Base-by-base conservation (phyloP, 106 monocot species). In the Hemerocallis citrina region DNA sequence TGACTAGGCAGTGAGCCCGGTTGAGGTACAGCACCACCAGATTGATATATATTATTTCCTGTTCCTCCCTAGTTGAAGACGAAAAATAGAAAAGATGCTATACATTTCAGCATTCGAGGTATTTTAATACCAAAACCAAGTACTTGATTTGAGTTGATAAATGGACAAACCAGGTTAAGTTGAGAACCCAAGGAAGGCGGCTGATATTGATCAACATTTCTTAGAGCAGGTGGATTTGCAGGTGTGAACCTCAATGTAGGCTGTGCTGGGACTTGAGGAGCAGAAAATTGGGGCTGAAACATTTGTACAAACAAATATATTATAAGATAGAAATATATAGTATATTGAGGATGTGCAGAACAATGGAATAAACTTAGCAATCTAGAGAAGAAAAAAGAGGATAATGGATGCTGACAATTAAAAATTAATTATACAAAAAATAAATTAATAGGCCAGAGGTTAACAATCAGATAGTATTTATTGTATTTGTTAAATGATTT, bases 191-290 rank as follows among this genome's bases (percentile, higher is more conserved):
- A 69, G 31, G 72, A 81, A 28, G 76, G 74, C 48, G 78, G 84
- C 73, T 91, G 87, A 57, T 87, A 98, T 47, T 82, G 87, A 16
- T 77, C 91, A 5, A 74, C 87, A 74, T 98, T 87, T 77, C 56
- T 76, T 25, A 96, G 51, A 17, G 78, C 52, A n/a, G 79, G 72
- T 41, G 72, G 74, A 31, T 64, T 74, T 72, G 84, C 36, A 43
- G 96, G 96, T 51, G 79, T 69, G 63, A 91, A 98, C 49, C 34
- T 88, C 27, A 76, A 60, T 38, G 71, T 29, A 59, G 75, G 89
- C 72, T 91, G 87, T 27, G 84, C 34, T 16, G 66, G 27, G 20
- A 46, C 59, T 59, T 78, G 47, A 63, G 75, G 64, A 62, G 84
- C 67, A 41, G 34, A 20, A 69, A 57, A 61, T 52, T 38, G 74